Evolutionary conservation across 805 yeast species (phyloP).

Genomic region (Ogataea nakhonphanomensis): DNA sequence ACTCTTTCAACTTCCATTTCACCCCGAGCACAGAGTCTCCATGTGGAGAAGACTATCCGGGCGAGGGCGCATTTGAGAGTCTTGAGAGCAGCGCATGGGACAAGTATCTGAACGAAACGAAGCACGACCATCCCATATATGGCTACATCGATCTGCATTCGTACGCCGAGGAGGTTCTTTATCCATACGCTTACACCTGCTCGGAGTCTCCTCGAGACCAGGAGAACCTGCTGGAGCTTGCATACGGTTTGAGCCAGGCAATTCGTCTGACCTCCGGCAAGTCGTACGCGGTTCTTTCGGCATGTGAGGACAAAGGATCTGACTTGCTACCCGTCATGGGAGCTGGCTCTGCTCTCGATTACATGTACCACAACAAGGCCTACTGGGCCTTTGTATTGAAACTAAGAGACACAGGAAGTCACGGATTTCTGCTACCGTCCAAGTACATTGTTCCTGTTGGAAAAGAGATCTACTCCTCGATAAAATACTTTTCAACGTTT

Average conservation of each 20-base stretch:
- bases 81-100: constrained; percentile 53
- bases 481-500: constrained; percentile 62
- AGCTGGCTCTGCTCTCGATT: constrained; percentile 77
- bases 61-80: constrained; percentile 68
- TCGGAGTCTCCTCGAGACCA: constrained; percentile 69
- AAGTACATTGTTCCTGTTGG: constrained; percentile 75
- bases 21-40: constrained; percentile 56
- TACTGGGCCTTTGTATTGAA: constrained; percentile 83
- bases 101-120: constrained; percentile 45
- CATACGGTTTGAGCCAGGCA: constrained; percentile 75
- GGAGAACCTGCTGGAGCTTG: constrained; percentile 76
- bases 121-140: constrained; percentile 53
- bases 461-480: constrained; percentile 63
- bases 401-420: constrained; percentile 76
- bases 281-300: constrained; percentile 65
- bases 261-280: constrained; percentile 64
- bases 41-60: constrained; percentile 82
- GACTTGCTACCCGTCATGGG: constrained; percentile 74
- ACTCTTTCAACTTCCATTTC: constrained; percentile 77
- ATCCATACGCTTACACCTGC: constrained; percentile 82
- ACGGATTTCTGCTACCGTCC: constrained; percentile 76
- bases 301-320: constrained; percentile 75
- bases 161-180: constrained; percentile 77
- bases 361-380: constrained; percentile 78
- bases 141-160: constrained; percentile 85